Conservation (phyloP, 306 rosid species). For the Lathyrus sativus region DNA sequence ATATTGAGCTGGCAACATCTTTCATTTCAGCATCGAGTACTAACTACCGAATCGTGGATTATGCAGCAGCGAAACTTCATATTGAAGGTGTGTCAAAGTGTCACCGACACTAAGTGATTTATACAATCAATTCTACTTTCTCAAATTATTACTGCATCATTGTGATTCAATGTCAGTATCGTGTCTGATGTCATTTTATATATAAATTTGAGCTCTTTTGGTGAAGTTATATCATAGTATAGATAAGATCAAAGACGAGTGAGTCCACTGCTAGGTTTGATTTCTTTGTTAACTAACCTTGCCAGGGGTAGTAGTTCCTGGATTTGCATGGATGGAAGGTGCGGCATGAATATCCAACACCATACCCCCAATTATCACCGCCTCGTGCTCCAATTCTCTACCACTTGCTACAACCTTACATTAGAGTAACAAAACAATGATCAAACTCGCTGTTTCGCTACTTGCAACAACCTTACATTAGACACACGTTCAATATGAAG, state of each 20-base stretch:
- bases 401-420: slow-evolving; percentile 34
- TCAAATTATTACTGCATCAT: background rate
- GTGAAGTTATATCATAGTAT: background rate
- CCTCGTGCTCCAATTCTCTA: slow-evolving; percentile 40
- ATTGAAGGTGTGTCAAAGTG: background rate
- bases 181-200: background rate
- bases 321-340: slow-evolving; percentile 46
- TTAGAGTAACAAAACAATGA: slow-evolving; percentile 17
- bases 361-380: slow-evolving; percentile 87
- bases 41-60: slow-evolving; percentile 10
- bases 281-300: slow-evolving; percentile 49
- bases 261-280: background rate
- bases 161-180: background rate
- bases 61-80: background rate
- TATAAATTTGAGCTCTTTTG: too few relatives aligned
- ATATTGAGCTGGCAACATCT: slow-evolving; percentile 10
- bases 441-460: too few relatives aligned
- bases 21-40: slow-evolving; percentile 10
- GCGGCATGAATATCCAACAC: slow-evolving; percentile 80
- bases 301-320: slow-evolving; percentile 70
- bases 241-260: background rate
- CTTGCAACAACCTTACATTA: too few relatives aligned
- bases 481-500: too few relatives aligned
- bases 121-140: background rate
- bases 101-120: background rate